These are phyloP conservation scores for Agaricus subrufescens DNA, from an alignment of 768 basidiomycete genomes.

Conservation along the genomic window DNA sequence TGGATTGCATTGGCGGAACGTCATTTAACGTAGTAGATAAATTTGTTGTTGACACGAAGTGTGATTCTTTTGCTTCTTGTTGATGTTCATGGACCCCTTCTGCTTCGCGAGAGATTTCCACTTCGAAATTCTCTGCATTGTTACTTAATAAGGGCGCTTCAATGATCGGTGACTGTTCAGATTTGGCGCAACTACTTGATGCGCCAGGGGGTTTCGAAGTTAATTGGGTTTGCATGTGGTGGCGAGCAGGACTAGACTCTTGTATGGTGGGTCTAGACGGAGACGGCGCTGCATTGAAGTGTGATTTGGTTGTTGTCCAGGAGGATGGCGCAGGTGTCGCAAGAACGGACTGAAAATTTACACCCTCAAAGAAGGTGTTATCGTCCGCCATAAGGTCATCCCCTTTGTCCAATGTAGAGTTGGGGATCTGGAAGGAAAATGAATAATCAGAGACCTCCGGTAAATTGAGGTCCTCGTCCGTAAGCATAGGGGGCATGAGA, in stretches of 20 bases:
- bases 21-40: conserved; percentile 1
- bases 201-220: background rate
- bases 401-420: conserved; percentile 24
- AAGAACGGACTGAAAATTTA: conserved; percentile 27
- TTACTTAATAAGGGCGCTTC: conserved; percentile 3
- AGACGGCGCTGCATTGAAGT: conserved; percentile 30
- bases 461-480: conserved; percentile 41
- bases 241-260: conserved; percentile 5
- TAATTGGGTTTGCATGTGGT: conserved; percentile 2
- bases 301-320: conserved; percentile 21
- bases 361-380: conserved; percentile 40
- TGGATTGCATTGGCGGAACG: conserved; percentile 1
- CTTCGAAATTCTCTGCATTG: background rate
- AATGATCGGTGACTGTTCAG: conserved; percentile 2
- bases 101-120: conserved; percentile 1
- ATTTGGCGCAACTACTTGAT: background rate
- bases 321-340: conserved; percentile 26
- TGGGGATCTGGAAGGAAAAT: conserved; percentile 55
- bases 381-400: conserved; percentile 52
- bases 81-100: background rate
- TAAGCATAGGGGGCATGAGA: conserved; percentile 13
- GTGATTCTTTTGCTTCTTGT: background rate
- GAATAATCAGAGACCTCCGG: conserved; percentile 51
- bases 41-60: background rate
- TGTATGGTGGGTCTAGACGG: conserved; percentile 29